phyloP scores from a whole-genome alignment of 768 basidiomycete species.

The Infundibulicybe gibba region DNA sequence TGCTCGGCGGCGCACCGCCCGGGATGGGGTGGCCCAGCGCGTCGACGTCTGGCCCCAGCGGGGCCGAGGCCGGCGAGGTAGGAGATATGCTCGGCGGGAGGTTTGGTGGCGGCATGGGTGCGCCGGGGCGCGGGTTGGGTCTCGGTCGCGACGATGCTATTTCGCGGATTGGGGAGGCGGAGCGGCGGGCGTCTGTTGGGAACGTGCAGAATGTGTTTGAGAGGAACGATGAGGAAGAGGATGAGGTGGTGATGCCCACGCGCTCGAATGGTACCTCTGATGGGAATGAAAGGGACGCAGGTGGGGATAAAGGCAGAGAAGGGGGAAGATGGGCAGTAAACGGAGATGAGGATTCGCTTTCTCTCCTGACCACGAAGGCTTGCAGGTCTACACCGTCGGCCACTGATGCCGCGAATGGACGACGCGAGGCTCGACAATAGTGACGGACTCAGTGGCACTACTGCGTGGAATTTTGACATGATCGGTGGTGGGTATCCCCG shows the following conservation, averaged over 20 bases:
- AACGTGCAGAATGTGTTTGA: not conserved
- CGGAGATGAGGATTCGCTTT: not conserved
- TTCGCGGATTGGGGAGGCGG: too few species aligned
- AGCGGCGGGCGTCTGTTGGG: not conserved
- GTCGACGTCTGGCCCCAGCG: too few species aligned
- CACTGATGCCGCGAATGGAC: conserved; percentile 63
- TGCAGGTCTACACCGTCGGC: conserved; percentile 80
- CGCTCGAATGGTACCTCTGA: not conserved
- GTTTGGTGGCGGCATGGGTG: too few species aligned
- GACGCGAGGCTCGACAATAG: conserved; percentile 36
- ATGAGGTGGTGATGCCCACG: conserved; percentile 20
- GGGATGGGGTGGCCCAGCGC: conserved; percentile 31
- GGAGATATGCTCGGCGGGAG: too few species aligned
- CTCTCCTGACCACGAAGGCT: conserved; percentile 47
- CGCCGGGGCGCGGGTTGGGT: too few species aligned
- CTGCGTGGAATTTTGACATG: conserved; percentile 59
- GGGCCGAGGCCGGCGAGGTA: too few species aligned
- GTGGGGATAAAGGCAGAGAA: not conserved
- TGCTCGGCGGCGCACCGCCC: conserved; percentile 13
- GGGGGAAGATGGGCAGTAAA: conserved; percentile 1
- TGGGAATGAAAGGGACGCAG: not conserved
- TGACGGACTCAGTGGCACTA: conserved; percentile 40
- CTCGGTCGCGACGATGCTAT: too few species aligned
- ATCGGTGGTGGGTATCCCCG: conserved; percentile 3
- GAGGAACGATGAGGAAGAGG: conserved; percentile 2